Percentiles rank a stretch among this genome's conserved stretches.
These are phyloP conservation scores for Lizonia empirigonia DNA, from an alignment of 2,329 filamentous ascomycete genomes.

Conservation along the genomic window DNA sequence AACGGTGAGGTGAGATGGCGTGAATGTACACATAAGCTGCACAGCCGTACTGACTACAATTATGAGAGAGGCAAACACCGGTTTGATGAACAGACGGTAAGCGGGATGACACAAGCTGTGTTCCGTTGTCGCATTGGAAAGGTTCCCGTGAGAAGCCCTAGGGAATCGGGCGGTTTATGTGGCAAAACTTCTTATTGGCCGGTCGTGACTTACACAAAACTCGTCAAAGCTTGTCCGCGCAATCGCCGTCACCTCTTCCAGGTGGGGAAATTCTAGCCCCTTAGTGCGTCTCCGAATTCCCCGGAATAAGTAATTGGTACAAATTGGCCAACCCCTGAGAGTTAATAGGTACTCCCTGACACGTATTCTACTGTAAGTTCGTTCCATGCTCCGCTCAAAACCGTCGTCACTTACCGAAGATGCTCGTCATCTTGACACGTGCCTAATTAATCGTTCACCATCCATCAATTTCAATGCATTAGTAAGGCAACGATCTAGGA, in stretches of 20 bases:
- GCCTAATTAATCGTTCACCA: too few relatives aligned
- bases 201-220: conserved; percentile 15
- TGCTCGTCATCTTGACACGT: too few relatives aligned
- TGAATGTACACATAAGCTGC: neutral
- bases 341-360: neutral
- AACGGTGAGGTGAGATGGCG: neutral
- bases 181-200: conserved; percentile 13
- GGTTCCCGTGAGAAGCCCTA: conserved; percentile 10
- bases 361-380: too few relatives aligned
- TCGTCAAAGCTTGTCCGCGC: conserved; percentile 18
- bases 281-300: conserved; percentile 13
- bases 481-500: neutral
- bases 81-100: conserved; percentile 6
- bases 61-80: neutral
- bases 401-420: neutral
- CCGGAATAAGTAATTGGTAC: conserved; percentile 9
- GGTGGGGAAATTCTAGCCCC: too few relatives aligned
- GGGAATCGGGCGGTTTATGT: conserved; percentile 4
- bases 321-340: conserved; percentile 14
- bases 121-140: conserved; percentile 8
- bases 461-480: too few relatives aligned
- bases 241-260: conserved; percentile 10
- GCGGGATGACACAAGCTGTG: neutral
- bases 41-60: conserved; percentile 7
- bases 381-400: neutral